Evolutionary conservation across 2,329 filamentous ascomycete species (phyloP), one percentile per base, ranked within the genome.

Genomic region (Fonsecaea nubica): DNA sequence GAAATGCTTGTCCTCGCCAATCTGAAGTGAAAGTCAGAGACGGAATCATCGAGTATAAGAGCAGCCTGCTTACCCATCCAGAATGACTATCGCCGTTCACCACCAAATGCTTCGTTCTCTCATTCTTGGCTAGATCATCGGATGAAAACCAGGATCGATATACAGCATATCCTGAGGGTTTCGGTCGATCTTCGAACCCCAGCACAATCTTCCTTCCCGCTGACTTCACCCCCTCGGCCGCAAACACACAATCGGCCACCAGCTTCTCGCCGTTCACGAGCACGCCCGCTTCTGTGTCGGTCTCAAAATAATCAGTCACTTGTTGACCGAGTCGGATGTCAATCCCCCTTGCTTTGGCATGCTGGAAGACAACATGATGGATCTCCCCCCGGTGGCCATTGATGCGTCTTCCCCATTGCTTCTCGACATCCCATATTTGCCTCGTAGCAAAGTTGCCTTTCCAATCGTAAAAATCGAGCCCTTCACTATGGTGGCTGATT

Each of bases 41-140:
- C 21, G 12, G 21, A 13, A 30, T 5, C 21, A 35, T 52, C 6
- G 12, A 52, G n/a, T 9, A n/a, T 50, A 12, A 36, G 15, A 15
- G 18, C 6, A 21, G 32, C 12, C 10, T 7, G 13, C 67, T 59
- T 63, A 69, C 67, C 68, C 84, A 86, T 48, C 78, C 81, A 4
- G 81, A 79, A 72, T 86, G 84, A 25, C 81, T 80, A 68, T 86
- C 84, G 35, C 82, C 82, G 35, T 82, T 76, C 10, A 76, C 79
- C 69, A 85, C 86, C 63, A 87, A 85, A 40, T 86, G 80, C 36
- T 80, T 81, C 1, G 85, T 87, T 25, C 79, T 75, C 0, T 84
- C 82, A 68, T 87, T 84, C 9, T 81, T 80, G 4, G 76, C 76
- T 21, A 86, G 78, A 40, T 82, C 80, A 68, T 84, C 77, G 21